These are phyloP conservation scores for Talaromyces funiculosus DNA, from an alignment of 2,329 filamentous ascomycete genomes.

Conservation along the genomic window DNA sequence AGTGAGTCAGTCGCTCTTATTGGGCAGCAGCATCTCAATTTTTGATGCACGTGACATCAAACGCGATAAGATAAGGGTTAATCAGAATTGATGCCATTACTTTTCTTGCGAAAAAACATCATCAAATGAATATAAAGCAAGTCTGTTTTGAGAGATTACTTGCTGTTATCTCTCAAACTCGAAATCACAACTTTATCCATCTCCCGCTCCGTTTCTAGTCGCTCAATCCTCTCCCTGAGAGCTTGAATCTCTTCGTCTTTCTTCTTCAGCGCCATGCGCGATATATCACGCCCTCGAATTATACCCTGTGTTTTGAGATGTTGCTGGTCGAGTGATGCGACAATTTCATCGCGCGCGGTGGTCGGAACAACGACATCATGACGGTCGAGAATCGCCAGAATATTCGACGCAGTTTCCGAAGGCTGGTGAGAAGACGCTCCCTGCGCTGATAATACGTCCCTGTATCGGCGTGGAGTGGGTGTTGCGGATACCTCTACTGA, in stretches of 20 bases:
- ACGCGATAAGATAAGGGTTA: neutral
- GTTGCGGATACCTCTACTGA: constrained; percentile 28
- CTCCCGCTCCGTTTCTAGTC: constrained; percentile 52
- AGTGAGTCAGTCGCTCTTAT: neutral
- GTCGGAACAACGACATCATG: constrained; percentile 30
- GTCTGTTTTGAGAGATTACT: neutral
- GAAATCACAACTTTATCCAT: constrained; percentile 45
- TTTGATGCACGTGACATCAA: constrained; percentile 5
- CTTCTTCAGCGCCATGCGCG: constrained; percentile 55
- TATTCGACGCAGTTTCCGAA: constrained; percentile 22
- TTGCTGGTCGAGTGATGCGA: constrained; percentile 49
- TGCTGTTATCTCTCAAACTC: constrained; percentile 24
- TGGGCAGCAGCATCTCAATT: constrained; percentile 1
- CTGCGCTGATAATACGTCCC: constrained; percentile 22
- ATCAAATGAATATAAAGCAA: neutral
- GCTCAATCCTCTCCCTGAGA: constrained; percentile 60
- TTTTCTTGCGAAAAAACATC: neutral
- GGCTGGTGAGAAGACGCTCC: constrained; percentile 15
- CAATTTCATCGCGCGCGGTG: constrained; percentile 31
- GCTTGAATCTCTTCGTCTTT: constrained; percentile 61
- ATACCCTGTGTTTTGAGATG: constrained; percentile 57
- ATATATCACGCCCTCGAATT: constrained; percentile 59
- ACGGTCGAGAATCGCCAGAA: constrained; percentile 30
- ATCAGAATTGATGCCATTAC: neutral
- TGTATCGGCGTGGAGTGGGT: constrained; percentile 28